These are phyloP conservation scores for Hamigera avellanea DNA, from an alignment of 495 filamentous ascomycete species.

Conservation along the genomic window DNA sequence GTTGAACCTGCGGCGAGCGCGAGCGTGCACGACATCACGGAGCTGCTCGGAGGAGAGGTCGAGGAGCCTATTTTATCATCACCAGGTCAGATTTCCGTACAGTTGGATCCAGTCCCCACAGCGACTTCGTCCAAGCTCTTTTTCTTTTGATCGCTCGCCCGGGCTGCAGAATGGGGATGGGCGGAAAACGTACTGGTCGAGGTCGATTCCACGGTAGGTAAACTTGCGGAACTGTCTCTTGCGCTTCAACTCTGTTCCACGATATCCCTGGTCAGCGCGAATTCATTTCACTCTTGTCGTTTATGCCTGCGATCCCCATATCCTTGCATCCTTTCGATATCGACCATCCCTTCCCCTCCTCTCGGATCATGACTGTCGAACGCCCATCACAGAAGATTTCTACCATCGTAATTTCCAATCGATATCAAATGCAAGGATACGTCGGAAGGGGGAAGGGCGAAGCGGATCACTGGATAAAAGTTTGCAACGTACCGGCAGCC, in stretches of 20 bases:
- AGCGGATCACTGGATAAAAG: background rate
- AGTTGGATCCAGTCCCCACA: background rate
- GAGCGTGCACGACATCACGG: slow-evolving; percentile 97
- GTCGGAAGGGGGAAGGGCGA: background rate
- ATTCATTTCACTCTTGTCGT: background rate
- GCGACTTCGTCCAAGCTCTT: slow-evolving; percentile 12
- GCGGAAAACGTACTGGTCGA: slow-evolving; percentile 78
- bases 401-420: background rate
- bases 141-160: no score
- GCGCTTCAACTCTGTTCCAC: slow-evolving; percentile 80
- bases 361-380: slow-evolving; percentile 12
- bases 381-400: background rate
- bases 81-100: slow-evolving; percentile 10
- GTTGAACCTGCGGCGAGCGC: slow-evolving; percentile 97
- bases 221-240: slow-evolving; percentile 99
- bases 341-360: slow-evolving; percentile 2
- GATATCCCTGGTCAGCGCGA: slow-evolving; percentile 27
- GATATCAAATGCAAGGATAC: background rate
- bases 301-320: background rate
- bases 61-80: slow-evolving; percentile 57
- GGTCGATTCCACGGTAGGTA: slow-evolving; percentile 97
- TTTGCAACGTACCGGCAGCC: slow-evolving; percentile 66
- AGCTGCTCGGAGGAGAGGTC: slow-evolving; percentile 97
- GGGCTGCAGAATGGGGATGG: no score
- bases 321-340: background rate